Evolutionary conservation across 148 eudicot species (phyloP).

Genomic region (Vaccinium macrocarpon): DNA sequence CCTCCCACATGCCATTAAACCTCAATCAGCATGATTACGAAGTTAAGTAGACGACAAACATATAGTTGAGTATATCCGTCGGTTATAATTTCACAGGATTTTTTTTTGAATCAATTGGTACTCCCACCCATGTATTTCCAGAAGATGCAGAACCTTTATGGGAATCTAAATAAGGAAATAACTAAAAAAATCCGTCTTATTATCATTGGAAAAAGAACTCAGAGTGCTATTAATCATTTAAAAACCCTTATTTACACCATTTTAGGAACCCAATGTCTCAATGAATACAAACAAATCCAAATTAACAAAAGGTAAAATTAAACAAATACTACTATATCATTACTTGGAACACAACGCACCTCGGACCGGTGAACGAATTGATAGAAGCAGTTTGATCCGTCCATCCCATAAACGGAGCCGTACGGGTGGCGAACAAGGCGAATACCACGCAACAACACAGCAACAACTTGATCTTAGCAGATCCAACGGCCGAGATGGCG

Average conservation of each 20-base stretch:
- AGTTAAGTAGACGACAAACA: neutral
- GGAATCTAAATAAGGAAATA: neutral
- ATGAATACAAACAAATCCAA: neutral
- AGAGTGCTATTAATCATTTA: neutral
- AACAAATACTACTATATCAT: neutral
- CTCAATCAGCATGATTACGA: neutral
- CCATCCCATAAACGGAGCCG: conserved; percentile 51
- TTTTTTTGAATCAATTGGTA: neutral
- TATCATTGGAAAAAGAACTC: neutral
- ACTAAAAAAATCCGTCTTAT: neutral
- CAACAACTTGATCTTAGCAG: conserved; percentile 53
- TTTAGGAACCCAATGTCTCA: neutral
- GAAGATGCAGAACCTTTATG: neutral
- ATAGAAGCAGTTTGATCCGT: conserved; percentile 20
- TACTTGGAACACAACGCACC: conserved; percentile 22
- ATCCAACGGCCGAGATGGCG: conserved; percentile 47
- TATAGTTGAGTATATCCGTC: neutral
- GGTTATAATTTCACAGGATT: neutral
- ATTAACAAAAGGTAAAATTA: neutral
- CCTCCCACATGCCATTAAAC: neutral
- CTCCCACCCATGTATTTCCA: neutral
- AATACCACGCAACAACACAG: conserved; percentile 43
- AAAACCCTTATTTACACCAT: neutral
- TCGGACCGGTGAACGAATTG: conserved; percentile 26
- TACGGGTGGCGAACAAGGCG: conserved; percentile 30